Base-by-base conservation (phyloP, 2,329 filamentous ascomycete species). In the Colletotrichum destructivum region DNA sequence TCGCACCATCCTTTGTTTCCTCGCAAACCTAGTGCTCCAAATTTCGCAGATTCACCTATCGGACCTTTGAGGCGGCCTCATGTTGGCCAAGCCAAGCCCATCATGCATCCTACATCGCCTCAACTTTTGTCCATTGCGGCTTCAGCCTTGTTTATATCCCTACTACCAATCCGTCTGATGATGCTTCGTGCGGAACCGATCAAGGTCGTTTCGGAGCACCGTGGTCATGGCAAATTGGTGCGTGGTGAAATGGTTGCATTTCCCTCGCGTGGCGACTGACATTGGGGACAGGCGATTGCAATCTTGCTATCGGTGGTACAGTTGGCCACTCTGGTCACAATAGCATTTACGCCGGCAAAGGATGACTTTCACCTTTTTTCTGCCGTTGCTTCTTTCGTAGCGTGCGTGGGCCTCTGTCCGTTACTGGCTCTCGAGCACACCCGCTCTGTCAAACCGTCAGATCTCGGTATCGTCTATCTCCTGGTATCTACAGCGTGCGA, bases 391-490 rank as follows among this genome's bases (percentile, higher is more conserved):
- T 59, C 66, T 1, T 35, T 57, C 9, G 4, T 59, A 6, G 61
- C 61, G 12, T 38, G 16, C 26, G 38, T 69, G 23, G 52, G 62
- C 18, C 61, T 69, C 1, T 64, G 51, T 7, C 52, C 61, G 15
- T 16, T 69, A 35, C 23, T 69, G 2, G 46, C 40, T 12, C 12
- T 69, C 3, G 66, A 69, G 21, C 61, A 69, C 40, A n/a, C 51
- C 35, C 35, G 61, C 4, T 65, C 66, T 2, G 16, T 65, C n/a
- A 69, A 7, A 26, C 66, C 66, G 8, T 69, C 66, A 18, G 52
- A 65, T 26, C 60, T 69, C 6, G 26, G 46, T 8, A 11, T 57
- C 12, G 40, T 59, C 23, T 69, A 69, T 23, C 35, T 69, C 4
- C 23, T 65, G 9, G 35, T 51, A 15, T 65, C 38, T 8, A 38